Evolutionary conservation across 2,329 filamentous ascomycete species (phyloP), one percentile per base, ranked within the genome.

Genomic region (Botrytis sinoallii): DNA sequence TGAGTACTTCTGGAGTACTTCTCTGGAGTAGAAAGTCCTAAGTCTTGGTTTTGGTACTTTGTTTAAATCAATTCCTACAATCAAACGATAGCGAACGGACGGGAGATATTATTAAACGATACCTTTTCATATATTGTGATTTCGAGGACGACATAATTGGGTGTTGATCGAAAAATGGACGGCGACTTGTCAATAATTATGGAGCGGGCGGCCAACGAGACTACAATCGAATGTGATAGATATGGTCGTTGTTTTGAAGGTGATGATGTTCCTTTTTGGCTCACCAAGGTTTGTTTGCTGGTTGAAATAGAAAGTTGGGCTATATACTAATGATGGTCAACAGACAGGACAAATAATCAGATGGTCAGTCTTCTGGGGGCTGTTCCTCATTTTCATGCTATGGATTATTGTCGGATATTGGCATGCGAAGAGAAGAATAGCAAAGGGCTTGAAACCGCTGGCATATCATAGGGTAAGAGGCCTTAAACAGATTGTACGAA

Each of bases 351-450:
- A 79, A 71, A 83, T 83, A 74, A 84, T 94, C 78, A 92, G 93
- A 82, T 95, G 92, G 88, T 85, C 87, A 65, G 83, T 95, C 74
- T 89, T 95, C 79, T 87, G 88, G 75, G 83, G 85, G 75, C 81
- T 95, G 76, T 84, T 93, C 78, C 74, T 86, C 72, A 73, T 89
- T 74, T 82, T 93, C 79, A 81, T 89, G 70, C 78, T 85, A 60
- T 93, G 90, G 85, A 85, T 94, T 78, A 77, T 93, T 71, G 85
- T 88, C 74, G 92, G 92, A 75, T 92, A 92, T 81, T 83, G 88
- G 65, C 93, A 95, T 82, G 93, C 92, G 64, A 88, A 88, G 81
- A 83, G 83, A 64, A 86, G 93, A 65, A 85, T 95, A 76, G 85
- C 84, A 75, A 91, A 90, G 81, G 92, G 92, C 1, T 84, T 90